phyloP scores from a whole-genome alignment of 805 yeast species.

The Jamesozyma rosinii region DNA sequence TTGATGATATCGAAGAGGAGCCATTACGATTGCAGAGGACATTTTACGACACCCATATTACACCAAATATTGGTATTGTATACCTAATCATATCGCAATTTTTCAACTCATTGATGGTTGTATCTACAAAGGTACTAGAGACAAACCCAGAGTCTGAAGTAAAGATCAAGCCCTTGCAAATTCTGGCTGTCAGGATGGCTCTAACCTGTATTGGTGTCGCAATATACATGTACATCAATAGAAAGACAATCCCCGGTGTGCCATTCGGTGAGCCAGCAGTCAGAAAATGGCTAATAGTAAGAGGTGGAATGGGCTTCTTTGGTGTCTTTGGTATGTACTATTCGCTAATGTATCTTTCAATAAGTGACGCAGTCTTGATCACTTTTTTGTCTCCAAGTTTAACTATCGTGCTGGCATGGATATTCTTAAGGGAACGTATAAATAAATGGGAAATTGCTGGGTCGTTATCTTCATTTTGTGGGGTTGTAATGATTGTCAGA shows the following conservation, averaged over 20 bases:
- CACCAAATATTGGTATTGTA: slow-evolving; percentile 45
- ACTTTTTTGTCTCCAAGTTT: slow-evolving; percentile 71
- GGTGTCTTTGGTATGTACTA: slow-evolving; percentile 77
- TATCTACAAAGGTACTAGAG: slow-evolving; percentile 65
- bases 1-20: slow-evolving; percentile 1
- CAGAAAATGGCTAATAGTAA: slow-evolving; percentile 42
- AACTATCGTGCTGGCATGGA: slow-evolving; percentile 65
- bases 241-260: slow-evolving; percentile 40
- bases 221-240: slow-evolving; percentile 42
- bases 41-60: slow-evolving; percentile 12
- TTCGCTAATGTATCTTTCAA: slow-evolving; percentile 60
- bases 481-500: slow-evolving; percentile 73
- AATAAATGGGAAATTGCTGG: slow-evolving; percentile 60
- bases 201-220: slow-evolving; percentile 57
- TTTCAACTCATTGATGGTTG: slow-evolving; percentile 69
- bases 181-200: slow-evolving; percentile 66
- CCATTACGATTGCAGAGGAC: slow-evolving; percentile 2
- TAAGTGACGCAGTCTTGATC: slow-evolving; percentile 75
- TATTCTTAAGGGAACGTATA: slow-evolving; percentile 56
- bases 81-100: slow-evolving; percentile 55
- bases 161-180: slow-evolving; percentile 71
- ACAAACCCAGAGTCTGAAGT: slow-evolving; percentile 36
- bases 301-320: slow-evolving; percentile 69
- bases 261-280: slow-evolving; percentile 62
- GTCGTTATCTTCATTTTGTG: slow-evolving; percentile 56